Evolutionary conservation across 2,329 filamentous ascomycete genomes (phyloP), one percentile per base, ranked within the genome.

Genomic region (Fusarium sp.): DNA sequence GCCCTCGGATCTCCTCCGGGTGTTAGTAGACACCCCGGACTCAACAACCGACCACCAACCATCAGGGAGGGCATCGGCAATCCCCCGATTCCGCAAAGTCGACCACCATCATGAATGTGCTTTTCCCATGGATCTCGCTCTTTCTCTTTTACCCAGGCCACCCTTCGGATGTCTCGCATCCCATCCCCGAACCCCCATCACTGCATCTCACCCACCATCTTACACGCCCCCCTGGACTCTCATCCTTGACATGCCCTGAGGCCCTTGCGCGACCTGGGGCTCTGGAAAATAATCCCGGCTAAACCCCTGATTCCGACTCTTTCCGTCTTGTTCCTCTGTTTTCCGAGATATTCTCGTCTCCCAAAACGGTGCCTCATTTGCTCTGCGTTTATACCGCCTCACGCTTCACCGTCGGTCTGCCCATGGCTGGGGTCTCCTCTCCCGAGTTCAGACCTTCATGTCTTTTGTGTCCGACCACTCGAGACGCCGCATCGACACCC

Each of bases 331-430:
- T 59, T 61, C 59, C 64, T 65, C 32, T 63, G 8, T 38, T 54
- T 65, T 58, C 74, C 76, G 72, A 66, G 43, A 61, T 59, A 63
- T 75, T 59, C 37, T 73, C 66, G 70, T 56, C 37, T 50, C 43
- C 63, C 61, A 30, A 63, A 58, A 58, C 65, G 45, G 54, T 61
- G 52, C 56, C 40, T 64, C 38, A 59, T 61, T 52, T 35, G 27
- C 56, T 61, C 56, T 56, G 37, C 63, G 57, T 63, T 69, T 50
- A 63, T 52, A 52, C 50, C 63, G 64, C 69, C 50, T 74, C 65
- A 75, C 66, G 11, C 22, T 66, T 60, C 57, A 74, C 69, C 70
- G 66, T 78, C 74, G 68, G 74, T 74, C 73, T 78, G 71, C 71
- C 66, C 68, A 75, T 37, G 40, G 62, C 56, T 68, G 62, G 62